These are phyloP conservation scores for Juglanconis oblonga DNA, from an alignment of 2,329 filamentous ascomycete genomes.

Conservation along the genomic window DNA sequence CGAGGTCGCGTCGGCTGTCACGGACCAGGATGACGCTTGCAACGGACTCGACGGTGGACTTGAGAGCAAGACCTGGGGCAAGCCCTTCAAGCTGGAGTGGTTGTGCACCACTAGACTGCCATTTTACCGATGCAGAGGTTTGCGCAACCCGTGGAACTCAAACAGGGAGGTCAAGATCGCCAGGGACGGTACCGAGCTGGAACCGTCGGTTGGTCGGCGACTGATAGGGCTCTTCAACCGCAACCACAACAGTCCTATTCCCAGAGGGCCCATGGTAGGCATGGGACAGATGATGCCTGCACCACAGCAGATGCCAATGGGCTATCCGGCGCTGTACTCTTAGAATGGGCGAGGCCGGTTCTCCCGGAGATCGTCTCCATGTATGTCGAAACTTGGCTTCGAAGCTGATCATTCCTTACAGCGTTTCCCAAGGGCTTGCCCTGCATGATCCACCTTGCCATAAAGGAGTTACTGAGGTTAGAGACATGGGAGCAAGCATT, in stretches of 20 bases:
- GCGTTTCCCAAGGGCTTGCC: not conserved
- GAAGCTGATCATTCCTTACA: not conserved
- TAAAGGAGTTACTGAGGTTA: not conserved
- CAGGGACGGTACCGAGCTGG: conserved; percentile 88
- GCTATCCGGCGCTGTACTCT: conserved; percentile 5
- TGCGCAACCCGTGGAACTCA: conserved; percentile 92
- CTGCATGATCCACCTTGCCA: not conserved
- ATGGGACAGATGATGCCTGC: conserved; percentile 10
- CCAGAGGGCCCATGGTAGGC: conserved; percentile 13
- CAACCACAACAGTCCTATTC: conserved; percentile 12
- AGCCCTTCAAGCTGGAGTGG: conserved; percentile 90
- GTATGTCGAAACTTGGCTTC: not conserved
- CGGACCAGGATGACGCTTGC: conserved; percentile 36
- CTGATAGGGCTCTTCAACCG: conserved; percentile 77
- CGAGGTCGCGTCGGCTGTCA: conserved; percentile 38
- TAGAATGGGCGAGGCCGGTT: not conserved
- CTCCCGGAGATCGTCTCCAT: not conserved
- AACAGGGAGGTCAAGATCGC: conserved; percentile 96
- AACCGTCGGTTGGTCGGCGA: conserved; percentile 74
- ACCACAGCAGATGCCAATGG: conserved; percentile 15
- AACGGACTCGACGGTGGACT: conserved; percentile 37
- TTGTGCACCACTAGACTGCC: conserved; percentile 77
- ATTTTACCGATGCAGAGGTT: conserved; percentile 82
- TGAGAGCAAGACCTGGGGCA: conserved; percentile 74
- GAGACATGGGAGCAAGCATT: not conserved